These are phyloP conservation scores for Phytophthora litchii DNA, from an alignment of 352 stramenopile species.

Conservation along the genomic window DNA sequence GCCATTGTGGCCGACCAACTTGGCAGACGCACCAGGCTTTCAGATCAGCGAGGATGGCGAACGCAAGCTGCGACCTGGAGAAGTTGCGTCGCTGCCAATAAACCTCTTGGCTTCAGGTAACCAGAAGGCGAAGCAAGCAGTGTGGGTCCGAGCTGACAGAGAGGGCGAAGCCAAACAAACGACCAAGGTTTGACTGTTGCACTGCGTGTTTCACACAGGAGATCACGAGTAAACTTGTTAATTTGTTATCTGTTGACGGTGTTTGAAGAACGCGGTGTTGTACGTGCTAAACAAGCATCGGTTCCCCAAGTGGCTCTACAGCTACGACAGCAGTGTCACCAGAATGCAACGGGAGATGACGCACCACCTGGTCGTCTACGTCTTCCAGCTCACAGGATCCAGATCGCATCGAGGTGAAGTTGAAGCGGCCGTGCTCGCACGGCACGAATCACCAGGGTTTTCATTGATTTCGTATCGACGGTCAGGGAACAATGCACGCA, in stretches of 20 bases:
- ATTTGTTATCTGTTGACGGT: no score
- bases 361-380: conserved; percentile 49
- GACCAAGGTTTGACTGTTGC: conserved; percentile 24
- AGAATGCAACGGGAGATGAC: conserved; percentile 53
- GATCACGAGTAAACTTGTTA: no score
- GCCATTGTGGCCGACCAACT: conserved; percentile 14
- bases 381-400: conserved; percentile 29
- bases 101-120: conserved; percentile 14
- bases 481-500: conserved; percentile 17
- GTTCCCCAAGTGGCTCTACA: conserved; percentile 61
- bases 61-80: conserved; percentile 20
- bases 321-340: conserved; percentile 54
- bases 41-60: neutral
- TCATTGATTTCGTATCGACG: conserved; percentile 44
- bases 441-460: conserved; percentile 43
- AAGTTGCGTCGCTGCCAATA: conserved; percentile 21
- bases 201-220: no score
- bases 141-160: conserved; percentile 46
- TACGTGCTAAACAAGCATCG: conserved; percentile 60
- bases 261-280: conserved; percentile 37
- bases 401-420: conserved; percentile 8
- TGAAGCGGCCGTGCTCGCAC: conserved; percentile 35
- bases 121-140: conserved; percentile 14
- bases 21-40: neutral
- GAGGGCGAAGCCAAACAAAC: conserved; percentile 46